Conservation (phyloP, 73 alveolate species). For the Symbiodinium pilosum region DNA sequence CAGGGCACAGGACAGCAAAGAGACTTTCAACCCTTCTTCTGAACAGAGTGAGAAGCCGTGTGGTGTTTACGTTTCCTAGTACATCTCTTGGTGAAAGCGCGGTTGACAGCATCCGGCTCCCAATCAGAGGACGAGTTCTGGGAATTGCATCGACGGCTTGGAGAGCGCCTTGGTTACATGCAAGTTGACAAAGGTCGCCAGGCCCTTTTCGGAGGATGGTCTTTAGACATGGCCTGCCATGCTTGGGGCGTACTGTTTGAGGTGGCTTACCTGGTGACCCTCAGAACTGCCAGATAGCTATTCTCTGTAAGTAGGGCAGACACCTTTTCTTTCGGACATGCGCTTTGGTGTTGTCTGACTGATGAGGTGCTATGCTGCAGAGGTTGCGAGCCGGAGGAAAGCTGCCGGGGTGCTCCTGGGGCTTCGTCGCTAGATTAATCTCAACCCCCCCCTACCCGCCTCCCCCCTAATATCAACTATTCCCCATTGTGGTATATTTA, state of each 20-base stretch:
- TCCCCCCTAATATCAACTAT: too few species aligned
- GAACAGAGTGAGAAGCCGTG: too few species aligned
- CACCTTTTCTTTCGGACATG: too few species aligned
- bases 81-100: not conserved
- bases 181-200: not conserved
- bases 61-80: not conserved
- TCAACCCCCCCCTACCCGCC: too few species aligned
- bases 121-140: not conserved
- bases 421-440: too few species aligned
- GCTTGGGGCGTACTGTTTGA: too few species aligned
- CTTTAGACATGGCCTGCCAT: too few species aligned
- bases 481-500: too few species aligned
- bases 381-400: not conserved
- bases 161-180: not conserved
- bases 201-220: not conserved
- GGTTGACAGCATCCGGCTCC: not conserved
- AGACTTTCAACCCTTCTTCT: not conserved
- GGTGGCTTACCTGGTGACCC: too few species aligned
- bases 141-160: conserved; percentile 11
- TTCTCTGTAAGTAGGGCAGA: too few species aligned
- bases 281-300: too few species aligned
- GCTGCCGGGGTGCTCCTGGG: conserved; percentile 3
- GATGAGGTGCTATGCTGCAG: not conserved
- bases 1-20: not conserved
- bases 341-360: too few species aligned